Conservation (phyloP, 2,329 filamentous ascomycete genomes). For the Neoscytalidium dimidiatum region DNA sequence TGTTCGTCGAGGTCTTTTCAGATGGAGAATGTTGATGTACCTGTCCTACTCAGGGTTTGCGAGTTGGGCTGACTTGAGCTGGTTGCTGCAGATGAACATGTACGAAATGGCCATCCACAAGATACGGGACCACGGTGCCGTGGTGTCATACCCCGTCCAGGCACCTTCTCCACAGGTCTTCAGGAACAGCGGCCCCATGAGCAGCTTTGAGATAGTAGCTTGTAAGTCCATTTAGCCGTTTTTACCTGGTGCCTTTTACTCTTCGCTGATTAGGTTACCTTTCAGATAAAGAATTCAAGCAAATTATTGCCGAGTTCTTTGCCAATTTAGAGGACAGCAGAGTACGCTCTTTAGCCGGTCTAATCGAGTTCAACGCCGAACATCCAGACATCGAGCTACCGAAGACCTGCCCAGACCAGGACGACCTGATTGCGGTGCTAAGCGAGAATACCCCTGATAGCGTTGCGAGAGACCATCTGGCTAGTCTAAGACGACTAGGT, state of each 20-base stretch:
- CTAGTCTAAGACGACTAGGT: slow-evolving; percentile 32
- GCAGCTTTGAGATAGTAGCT: slow-evolving; percentile 39
- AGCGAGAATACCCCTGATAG: slow-evolving; percentile 24
- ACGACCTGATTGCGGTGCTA: slow-evolving; percentile 37
- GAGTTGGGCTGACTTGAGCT: slow-evolving; percentile 18
- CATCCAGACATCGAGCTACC: slow-evolving; percentile 37
- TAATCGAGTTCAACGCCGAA: slow-evolving; percentile 40
- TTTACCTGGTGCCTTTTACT: neutral
- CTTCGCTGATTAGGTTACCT: neutral
- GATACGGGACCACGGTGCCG: slow-evolving; percentile 39
- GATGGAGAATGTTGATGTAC: neutral
- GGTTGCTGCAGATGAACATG: slow-evolving; percentile 31
- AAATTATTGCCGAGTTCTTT: slow-evolving; percentile 36
- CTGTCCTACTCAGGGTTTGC: neutral
- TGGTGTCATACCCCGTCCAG: slow-evolving; percentile 38
- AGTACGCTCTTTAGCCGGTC: slow-evolving; percentile 38
- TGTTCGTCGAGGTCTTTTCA: too few relatives aligned
- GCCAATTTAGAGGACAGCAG: slow-evolving; percentile 32
- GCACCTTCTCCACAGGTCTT: slow-evolving; percentile 32
- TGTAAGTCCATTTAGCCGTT: slow-evolving; percentile 27
- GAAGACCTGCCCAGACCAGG: slow-evolving; percentile 34
- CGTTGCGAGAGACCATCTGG: slow-evolving; percentile 26
- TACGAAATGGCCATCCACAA: slow-evolving; percentile 37
- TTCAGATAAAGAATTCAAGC: slow-evolving; percentile 37
- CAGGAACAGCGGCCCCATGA: slow-evolving; percentile 31